Percentiles rank a stretch among this genome's conserved stretches.
phyloP scores from a whole-genome alignment of 495 filamentous ascomycete species.

The Platismatia glauca region DNA sequence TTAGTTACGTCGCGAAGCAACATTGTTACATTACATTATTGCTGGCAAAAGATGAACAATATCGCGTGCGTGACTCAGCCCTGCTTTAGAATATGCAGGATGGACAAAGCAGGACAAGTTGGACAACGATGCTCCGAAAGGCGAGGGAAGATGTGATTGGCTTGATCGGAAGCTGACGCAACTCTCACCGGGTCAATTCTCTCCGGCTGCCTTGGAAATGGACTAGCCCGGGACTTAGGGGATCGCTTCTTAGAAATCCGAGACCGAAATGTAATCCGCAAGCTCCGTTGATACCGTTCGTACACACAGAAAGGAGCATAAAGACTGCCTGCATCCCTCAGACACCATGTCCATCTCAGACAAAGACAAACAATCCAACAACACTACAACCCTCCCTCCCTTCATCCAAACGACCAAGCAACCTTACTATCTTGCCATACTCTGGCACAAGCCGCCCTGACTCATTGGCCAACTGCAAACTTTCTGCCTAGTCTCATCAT shows the following conservation, averaged over 20 bases:
- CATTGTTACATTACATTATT: no score
- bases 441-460: slow-evolving; percentile 7
- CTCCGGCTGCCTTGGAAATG: neutral
- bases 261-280: no score
- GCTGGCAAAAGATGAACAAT: no score
- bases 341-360: neutral
- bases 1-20: no score
- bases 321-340: neutral
- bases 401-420: neutral
- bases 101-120: no score
- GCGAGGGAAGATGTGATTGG: neutral
- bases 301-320: neutral
- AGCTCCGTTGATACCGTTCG: no score
- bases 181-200: neutral
- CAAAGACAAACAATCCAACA: neutral
- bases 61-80: slow-evolving; percentile 9
- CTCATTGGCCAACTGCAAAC: slow-evolving; percentile 16
- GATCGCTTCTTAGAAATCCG: neutral
- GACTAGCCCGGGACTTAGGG: neutral
- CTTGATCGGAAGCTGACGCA: neutral
- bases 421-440: neutral
- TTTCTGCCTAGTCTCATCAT: neutral
- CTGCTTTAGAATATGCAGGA: neutral
- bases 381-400: neutral
- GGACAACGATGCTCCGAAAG: neutral